phyloP scores from a whole-genome alignment of 352 stramenopile species.

The Phytophthora europaea region DNA sequence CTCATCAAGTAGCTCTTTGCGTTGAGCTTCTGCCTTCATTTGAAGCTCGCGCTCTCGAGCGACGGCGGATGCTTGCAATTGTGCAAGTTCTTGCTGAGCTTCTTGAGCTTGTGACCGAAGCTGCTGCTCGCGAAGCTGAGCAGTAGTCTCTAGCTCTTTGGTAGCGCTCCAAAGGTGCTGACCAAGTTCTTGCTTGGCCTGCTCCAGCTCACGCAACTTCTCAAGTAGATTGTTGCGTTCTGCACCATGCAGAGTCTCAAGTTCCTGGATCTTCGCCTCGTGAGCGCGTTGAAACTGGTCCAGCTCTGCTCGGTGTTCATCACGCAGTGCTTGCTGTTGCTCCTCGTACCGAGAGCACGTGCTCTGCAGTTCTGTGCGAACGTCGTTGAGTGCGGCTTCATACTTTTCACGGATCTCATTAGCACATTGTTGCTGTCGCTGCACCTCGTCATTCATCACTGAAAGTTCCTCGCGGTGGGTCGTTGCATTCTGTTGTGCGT shows the following conservation, averaged over 20 bases:
- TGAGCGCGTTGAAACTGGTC: slow-evolving; percentile 18
- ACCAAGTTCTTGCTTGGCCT: slow-evolving; percentile 64
- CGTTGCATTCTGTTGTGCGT: slow-evolving; percentile 40
- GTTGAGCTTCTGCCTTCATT: slow-evolving; percentile 50
- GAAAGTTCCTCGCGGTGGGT: slow-evolving; percentile 61
- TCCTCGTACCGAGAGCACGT: slow-evolving; percentile 28
- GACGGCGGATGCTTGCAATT: slow-evolving; percentile 18
- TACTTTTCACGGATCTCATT: slow-evolving; percentile 52
- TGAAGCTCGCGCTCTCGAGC: slow-evolving; percentile 57
- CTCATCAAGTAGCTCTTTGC: slow-evolving; percentile 47
- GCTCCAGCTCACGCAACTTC: slow-evolving; percentile 31
- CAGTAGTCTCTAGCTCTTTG: slow-evolving; percentile 50
- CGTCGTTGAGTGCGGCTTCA: slow-evolving; percentile 39
- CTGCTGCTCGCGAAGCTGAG: slow-evolving; percentile 42
- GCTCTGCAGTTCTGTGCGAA: slow-evolving; percentile 43
- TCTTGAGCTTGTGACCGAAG: slow-evolving; percentile 32
- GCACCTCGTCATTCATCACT: slow-evolving; percentile 73
- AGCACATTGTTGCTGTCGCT: slow-evolving; percentile 44
- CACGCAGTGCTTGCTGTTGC: slow-evolving; percentile 35
- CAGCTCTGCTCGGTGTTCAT: slow-evolving; percentile 19
- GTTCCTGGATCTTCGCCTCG: slow-evolving; percentile 17
- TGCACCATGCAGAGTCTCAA: slow-evolving; percentile 6
- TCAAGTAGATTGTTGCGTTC: slow-evolving; percentile 21
- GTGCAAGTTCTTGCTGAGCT: slow-evolving; percentile 41
- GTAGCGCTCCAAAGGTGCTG: slow-evolving; percentile 72